Base-by-base conservation (phyloP, 495 filamentous ascomycete genomes). In the Tuber indicum region DNA sequence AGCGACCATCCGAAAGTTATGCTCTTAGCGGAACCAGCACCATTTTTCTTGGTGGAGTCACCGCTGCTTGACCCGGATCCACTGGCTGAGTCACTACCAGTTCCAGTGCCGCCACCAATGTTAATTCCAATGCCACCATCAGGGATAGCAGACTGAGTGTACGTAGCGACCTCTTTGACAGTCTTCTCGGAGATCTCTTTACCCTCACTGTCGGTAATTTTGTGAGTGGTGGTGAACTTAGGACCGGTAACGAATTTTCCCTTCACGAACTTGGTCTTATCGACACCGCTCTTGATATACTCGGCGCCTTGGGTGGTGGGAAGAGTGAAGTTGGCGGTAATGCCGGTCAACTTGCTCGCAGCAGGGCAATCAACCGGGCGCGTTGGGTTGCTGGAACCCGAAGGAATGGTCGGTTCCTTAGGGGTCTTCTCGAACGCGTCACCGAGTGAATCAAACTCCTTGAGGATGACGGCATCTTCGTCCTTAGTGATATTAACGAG, bases 401-500 rank as follows among this genome's bases (percentile, higher is more conserved):
- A 84, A 36, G 69, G 80, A 47, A 79, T 76, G 45, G 47, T 78
- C 36, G 74, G 49, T 5, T 83, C 49, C 10, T 72, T 39, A 70
- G 76, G 71, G 66, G 71, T 72, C 12, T 75, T 46, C 9, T 19
- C 44, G 72, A 82, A 78, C 17, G 82, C 82, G 4, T 84, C 84
- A 83, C 90, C 87, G 43, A 99, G 89, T 79, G 91, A 90, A 78
- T 91, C 88, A 86, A 88, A 99, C 85, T 99, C 96, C 62, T 80
- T 70, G 32, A 90, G 87, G 19, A 95, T 86, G 43, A 87, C 85
- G 58, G 90, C 88, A 36, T 88, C 89, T 79, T 87, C 88, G 81
- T 93, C 90, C 75, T 84, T 81, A 41, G 39, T 41, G 77, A 84
- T 84, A 78, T 88, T 90, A 80, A 96, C 92, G 72, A 99, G 88